phyloP scores from a whole-genome alignment of 768 basidiomycete species.

The Mycena sanguinolenta region DNA sequence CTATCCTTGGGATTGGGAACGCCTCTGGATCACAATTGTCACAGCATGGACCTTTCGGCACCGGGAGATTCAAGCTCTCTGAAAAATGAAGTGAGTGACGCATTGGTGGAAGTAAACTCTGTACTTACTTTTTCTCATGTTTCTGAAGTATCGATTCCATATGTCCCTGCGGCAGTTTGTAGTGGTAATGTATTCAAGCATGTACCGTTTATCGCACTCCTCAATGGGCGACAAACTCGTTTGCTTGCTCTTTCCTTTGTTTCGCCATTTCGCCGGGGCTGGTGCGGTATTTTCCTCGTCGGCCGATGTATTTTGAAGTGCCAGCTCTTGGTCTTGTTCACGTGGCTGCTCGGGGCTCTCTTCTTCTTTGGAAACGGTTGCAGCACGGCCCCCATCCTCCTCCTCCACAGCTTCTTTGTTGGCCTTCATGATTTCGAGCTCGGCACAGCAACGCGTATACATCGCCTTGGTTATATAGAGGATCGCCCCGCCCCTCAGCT shows the following conservation, averaged over 20 bases:
- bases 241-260: constrained; percentile 9
- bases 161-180: constrained; percentile 12
- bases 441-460: constrained; percentile 13
- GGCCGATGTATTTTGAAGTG: background rate
- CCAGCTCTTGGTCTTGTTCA: constrained; percentile 16
- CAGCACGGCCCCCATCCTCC: background rate
- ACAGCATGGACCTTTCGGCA: constrained; percentile 22
- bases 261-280: background rate
- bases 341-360: background rate
- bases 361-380: background rate
- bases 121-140: constrained; percentile 23
- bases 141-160: constrained; percentile 29
- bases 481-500: background rate
- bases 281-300: constrained; percentile 9
- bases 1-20: constrained; percentile 5
- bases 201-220: constrained; percentile 14
- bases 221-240: constrained; percentile 9
- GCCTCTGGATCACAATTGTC: constrained; percentile 33
- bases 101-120: background rate
- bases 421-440: background rate
- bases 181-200: constrained; percentile 28
- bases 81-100: background rate
- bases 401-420: constrained; percentile 1
- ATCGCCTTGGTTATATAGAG: constrained; percentile 31
- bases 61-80: background rate